These are phyloP conservation scores for Aechmea fasciata DNA, from an alignment of 176 grass and related monocot species.

Conservation along the genomic window DNA sequence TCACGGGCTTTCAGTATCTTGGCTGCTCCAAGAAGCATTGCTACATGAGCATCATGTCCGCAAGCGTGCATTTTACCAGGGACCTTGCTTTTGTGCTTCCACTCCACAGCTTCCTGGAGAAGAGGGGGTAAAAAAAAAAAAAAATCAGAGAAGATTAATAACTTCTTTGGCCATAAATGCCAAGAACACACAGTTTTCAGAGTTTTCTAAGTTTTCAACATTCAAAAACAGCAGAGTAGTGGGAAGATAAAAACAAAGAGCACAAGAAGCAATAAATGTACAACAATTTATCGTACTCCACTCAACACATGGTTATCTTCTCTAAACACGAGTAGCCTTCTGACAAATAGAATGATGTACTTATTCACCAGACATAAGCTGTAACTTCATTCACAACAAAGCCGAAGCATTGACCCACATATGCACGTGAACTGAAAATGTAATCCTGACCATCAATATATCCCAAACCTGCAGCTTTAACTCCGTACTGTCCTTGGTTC, in stretches of 20 bases:
- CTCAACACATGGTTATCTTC: no score
- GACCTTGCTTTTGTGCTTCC: constrained; percentile 84
- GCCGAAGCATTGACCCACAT: no score
- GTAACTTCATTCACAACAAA: neutral
- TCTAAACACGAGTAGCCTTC: no score
- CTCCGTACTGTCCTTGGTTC: no score
- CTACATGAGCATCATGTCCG: constrained; percentile 93
- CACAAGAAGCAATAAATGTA: no score
- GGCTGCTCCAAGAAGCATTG: constrained; percentile 94
- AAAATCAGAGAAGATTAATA: constrained; percentile 8
- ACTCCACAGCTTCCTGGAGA: constrained; percentile 73
- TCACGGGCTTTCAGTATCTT: constrained; percentile 72
- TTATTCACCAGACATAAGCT: neutral
- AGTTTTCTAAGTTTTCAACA: neutral
- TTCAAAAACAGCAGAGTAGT: neutral
- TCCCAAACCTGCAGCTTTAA: no score
- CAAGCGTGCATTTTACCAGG: constrained; percentile 96
- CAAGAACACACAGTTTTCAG: neutral
- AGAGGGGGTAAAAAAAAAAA: neutral
- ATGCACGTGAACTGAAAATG: no score
- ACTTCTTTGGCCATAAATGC: constrained; percentile 1
- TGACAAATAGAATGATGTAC: no score
- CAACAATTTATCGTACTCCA: no score
- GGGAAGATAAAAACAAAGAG: neutral
- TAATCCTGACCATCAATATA: no score